Evolutionary conservation across 1,139 yeast genomes (phyloP), one percentile per base, ranked within the genome.

Genomic region (Suhomyces anneliseae): DNA sequence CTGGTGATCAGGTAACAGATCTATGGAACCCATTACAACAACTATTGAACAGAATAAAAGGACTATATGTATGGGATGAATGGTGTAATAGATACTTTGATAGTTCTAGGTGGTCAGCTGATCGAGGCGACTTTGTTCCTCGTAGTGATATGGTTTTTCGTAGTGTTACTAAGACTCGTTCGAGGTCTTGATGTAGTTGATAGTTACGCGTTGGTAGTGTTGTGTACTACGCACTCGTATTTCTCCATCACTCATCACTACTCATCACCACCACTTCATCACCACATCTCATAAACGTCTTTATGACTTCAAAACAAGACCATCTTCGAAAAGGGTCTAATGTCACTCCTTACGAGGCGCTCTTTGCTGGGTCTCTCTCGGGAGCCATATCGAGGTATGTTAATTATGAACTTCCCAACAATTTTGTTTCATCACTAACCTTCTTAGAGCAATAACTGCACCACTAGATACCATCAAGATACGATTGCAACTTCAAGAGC

Each of bases 381-480:
- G 96, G 96, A 0, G 78, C 88, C 2, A 65, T 79, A 0, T 82
- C 88, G 9, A 58, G 82, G 76, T 72, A 61, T 42, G 78, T 60
- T 7, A 43, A 24, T 19, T 4, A 19, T 19, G 24, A 19, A 11
- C 34, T 4, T 3, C 2, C 15, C 15, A 7, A 27, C n/a, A 2
- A 33, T 38, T 36, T 12, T 32, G 27, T 15, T 27, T 24, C 14
- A 36, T 34, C 15, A 50, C 56, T 43, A 46, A 39, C 52, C 15
- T 14, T 8, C 40, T 19, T 19, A 61, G 95, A 48, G 82, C 84
- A 46, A 72, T 85, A 26, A 86, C 93, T 0, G 96, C 99, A 0
- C 99, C 99, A 1, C 66, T 93, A 45, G 99, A 93, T 61, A 88
- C 93, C 6, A 65, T 93, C 42, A 93, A 93, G 69, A 90, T 93